Percentiles rank a stretch among this genome's conserved stretches.
Evolutionary conservation across 768 basidiomycete genomes (phyloP).

Genomic region (Xerocomellus intermedius): DNA sequence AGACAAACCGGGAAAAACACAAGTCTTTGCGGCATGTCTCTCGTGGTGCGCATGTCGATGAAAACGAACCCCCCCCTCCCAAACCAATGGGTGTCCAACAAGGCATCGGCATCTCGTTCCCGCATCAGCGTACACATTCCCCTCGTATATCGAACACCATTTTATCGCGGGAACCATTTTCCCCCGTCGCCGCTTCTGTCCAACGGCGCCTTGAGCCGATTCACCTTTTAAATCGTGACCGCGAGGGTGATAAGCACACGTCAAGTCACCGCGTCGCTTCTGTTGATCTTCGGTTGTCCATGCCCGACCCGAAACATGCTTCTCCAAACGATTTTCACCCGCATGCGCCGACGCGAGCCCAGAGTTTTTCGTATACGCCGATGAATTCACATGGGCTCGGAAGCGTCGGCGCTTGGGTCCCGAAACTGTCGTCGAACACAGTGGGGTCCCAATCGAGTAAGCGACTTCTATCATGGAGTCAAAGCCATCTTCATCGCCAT

Average conservation of each 20-base stretch:
- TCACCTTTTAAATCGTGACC: conserved; percentile 3
- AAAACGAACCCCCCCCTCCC: conserved; percentile 18
- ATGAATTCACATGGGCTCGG: conserved; percentile 1
- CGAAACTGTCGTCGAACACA: conserved; percentile 11
- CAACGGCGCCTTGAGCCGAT: conserved; percentile 4
- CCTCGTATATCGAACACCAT: conserved; percentile 13
- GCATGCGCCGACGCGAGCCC: conserved; percentile 10
- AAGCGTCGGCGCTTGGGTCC: background rate
- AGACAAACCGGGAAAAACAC: conserved; percentile 6
- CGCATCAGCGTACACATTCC: conserved; percentile 9
- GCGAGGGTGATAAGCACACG: conserved; percentile 13
- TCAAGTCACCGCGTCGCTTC: conserved; percentile 17
- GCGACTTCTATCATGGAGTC: conserved; percentile 20
- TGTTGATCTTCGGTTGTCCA: conserved; percentile 18
- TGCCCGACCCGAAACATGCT: conserved; percentile 1
- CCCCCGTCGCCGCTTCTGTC: conserved; percentile 4
- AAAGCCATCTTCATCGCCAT: background rate
- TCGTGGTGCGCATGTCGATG: conserved; percentile 8
- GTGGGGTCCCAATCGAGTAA: conserved; percentile 3
- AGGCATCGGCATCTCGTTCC: conserved; percentile 12
- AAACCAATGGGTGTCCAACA: background rate
- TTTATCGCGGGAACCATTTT: background rate
- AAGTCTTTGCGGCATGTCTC: background rate
- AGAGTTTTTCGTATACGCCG: conserved; percentile 7
- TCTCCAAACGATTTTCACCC: conserved; percentile 25